Conservation (phyloP, 2,329 filamentous ascomycete species). For the Claviceps spartinae region DNA sequence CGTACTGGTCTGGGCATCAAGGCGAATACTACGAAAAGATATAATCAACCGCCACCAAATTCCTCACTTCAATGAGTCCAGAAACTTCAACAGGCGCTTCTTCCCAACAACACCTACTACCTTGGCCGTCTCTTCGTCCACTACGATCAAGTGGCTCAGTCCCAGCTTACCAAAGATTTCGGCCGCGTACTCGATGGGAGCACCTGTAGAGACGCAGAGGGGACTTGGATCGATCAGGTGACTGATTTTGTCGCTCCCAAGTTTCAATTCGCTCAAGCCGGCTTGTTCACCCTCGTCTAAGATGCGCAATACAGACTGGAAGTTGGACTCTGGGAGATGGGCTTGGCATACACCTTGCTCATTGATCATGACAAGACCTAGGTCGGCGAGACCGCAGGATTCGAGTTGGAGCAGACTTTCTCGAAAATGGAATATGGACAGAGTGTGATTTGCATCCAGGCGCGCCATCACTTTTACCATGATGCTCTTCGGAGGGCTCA, state of each 20-base stretch:
- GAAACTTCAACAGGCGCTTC: constrained; percentile 29
- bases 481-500: constrained; percentile 38
- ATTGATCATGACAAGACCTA: constrained; percentile 41
- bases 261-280: constrained; percentile 9
- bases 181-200: constrained; percentile 44
- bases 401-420: constrained; percentile 33
- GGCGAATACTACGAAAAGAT: background rate
- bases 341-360: constrained; percentile 33
- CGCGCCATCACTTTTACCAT: constrained; percentile 42
- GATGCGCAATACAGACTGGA: constrained; percentile 34
- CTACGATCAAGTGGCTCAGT: constrained; percentile 37
- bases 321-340: constrained; percentile 39
- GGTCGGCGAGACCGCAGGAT: constrained; percentile 39
- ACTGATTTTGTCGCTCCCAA: constrained; percentile 21
- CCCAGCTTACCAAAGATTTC: constrained; percentile 48
- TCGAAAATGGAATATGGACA: constrained; percentile 26
- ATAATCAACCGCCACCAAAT: too few species aligned
- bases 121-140: constrained; percentile 35
- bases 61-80: background rate
- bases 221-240: constrained; percentile 41
- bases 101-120: constrained; percentile 43
- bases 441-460: constrained; percentile 25
- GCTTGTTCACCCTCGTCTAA: constrained; percentile 13
- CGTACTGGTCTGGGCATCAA: background rate
- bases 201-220: constrained; percentile 32